Percentiles rank a stretch among this genome's conserved stretches.
Evolutionary conservation across 768 basidiomycete species (phyloP).

Genomic region (Panaeolus cyanescens): DNA sequence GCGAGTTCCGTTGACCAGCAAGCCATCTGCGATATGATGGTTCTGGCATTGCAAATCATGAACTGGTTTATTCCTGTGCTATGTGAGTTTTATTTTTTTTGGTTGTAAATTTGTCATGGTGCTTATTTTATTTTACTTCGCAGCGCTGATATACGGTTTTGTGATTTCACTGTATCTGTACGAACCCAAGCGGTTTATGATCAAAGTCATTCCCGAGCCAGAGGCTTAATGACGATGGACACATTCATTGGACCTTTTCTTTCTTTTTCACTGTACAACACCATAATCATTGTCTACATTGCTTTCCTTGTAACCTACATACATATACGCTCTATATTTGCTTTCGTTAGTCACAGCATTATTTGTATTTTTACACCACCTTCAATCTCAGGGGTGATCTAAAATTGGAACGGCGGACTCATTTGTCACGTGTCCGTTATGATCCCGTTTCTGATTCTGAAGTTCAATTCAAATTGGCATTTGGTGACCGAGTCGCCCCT

Average conservation of each 20-base stretch:
- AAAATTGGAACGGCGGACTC: not conserved
- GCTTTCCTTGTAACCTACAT: not conserved
- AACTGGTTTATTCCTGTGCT: slow-evolving; percentile 29
- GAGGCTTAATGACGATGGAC: not conserved
- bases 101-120: not conserved
- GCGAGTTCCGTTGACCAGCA: slow-evolving; percentile 16
- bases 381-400: slow-evolving; percentile 1
- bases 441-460: not conserved
- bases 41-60: slow-evolving; percentile 19
- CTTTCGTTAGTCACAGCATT: not conserved
- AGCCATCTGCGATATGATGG: slow-evolving; percentile 20
- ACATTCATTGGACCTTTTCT: not conserved
- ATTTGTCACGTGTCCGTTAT: not conserved
- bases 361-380: not conserved
- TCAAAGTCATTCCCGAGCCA: not conserved
- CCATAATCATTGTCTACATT: not conserved
- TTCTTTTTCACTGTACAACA: not conserved
- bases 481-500: not conserved
- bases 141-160: not conserved
- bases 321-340: not conserved
- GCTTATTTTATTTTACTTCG: not conserved
- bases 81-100: slow-evolving; percentile 15
- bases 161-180: not conserved
- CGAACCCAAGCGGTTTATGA: not conserved
- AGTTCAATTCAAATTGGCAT: no score